A percentile compares a stretch with the other conserved stretches of the same genome.
phyloP scores from a whole-genome alignment of 768 basidiomycete species.

The Kwoniella mangroviensis region DNA sequence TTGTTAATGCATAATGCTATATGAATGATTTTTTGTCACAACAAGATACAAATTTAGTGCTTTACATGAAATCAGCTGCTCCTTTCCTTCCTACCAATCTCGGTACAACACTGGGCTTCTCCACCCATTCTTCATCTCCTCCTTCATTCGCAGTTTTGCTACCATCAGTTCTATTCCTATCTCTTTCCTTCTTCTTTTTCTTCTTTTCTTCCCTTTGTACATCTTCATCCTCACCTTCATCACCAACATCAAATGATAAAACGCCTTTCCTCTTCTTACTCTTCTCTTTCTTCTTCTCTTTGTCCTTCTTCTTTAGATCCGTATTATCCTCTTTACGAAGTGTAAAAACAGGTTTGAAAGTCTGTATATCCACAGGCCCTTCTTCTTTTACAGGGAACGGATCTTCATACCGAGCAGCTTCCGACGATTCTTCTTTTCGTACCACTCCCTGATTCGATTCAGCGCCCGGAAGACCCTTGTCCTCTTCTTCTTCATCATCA shows the following conservation, averaged over 20 bases:
- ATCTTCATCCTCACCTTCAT: constrained; percentile 63
- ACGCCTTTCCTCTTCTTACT: constrained; percentile 64
- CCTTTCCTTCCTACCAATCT: constrained; percentile 66
- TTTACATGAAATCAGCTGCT: constrained; percentile 75
- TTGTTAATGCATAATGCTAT: too few relatives aligned
- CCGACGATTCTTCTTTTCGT: background rate
- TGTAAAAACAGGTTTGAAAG: constrained; percentile 89
- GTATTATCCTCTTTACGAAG: constrained; percentile 36
- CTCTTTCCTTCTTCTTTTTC: constrained; percentile 60
- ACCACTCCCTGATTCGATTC: background rate
- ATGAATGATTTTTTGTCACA: background rate
- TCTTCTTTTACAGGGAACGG: constrained; percentile 45
- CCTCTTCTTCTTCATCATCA: constrained; percentile 64
- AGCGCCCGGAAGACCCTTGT: constrained; percentile 20
- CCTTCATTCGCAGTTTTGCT: background rate
- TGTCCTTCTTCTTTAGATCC: constrained; percentile 61
- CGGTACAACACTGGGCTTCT: constrained; percentile 45
- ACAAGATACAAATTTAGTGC: background rate
- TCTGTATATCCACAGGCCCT: constrained; percentile 64
- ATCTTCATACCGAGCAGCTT: too few relatives aligned
- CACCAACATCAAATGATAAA: constrained; percentile 72
- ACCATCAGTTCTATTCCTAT: constrained; percentile 52
- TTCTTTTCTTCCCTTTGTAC: constrained; percentile 61
- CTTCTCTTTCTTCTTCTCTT: constrained; percentile 62
- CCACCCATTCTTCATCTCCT: constrained; percentile 46